These are phyloP conservation scores for Vararia minispora DNA, from an alignment of 768 basidiomycete species.

Conservation along the genomic window DNA sequence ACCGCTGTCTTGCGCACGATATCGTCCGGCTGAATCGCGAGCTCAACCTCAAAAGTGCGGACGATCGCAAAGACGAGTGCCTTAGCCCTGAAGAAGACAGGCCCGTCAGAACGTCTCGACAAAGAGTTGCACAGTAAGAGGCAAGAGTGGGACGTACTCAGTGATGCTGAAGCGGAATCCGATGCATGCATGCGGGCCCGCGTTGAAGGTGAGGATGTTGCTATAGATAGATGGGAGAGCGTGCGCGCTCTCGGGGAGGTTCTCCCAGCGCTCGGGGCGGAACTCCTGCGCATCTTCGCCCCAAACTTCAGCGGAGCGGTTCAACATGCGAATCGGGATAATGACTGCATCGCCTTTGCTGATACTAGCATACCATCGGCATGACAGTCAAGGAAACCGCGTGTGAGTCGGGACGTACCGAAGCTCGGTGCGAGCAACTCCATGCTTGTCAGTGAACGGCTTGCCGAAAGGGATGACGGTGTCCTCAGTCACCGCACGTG, in stretches of 20 bases:
- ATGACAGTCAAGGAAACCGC: background rate
- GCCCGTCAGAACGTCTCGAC: too few relatives aligned
- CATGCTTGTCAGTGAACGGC: slow-evolving; percentile 13
- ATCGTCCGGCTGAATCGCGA: background rate
- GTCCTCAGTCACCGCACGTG: slow-evolving; percentile 10
- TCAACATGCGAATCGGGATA: slow-evolving; percentile 7
- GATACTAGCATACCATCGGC: slow-evolving; percentile 3
- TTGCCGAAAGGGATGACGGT: slow-evolving; percentile 8
- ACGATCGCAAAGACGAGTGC: slow-evolving; percentile 12
- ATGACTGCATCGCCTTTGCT: slow-evolving; percentile 7
- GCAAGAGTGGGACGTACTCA: slow-evolving; percentile 13
- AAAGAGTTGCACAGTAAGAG: too few relatives aligned
- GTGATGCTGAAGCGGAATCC: slow-evolving; percentile 13
- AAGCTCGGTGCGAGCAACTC: slow-evolving; percentile 9
- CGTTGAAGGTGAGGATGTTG: slow-evolving; percentile 10
- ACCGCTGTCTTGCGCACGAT: background rate
- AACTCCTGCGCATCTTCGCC: slow-evolving; percentile 16
- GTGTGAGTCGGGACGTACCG: background rate
- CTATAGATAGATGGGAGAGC: slow-evolving; percentile 8
- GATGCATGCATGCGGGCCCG: slow-evolving; percentile 12
- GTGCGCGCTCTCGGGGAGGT: slow-evolving; percentile 5
- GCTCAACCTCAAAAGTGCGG: slow-evolving; percentile 10
- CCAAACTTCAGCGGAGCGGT: slow-evolving; percentile 11
- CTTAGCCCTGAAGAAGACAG: slow-evolving; percentile 14
- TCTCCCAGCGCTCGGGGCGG: slow-evolving; percentile 17